Evolutionary conservation across 495 filamentous ascomycete genomes (phyloP).

Genomic region (Pyrenula massariospora): DNA sequence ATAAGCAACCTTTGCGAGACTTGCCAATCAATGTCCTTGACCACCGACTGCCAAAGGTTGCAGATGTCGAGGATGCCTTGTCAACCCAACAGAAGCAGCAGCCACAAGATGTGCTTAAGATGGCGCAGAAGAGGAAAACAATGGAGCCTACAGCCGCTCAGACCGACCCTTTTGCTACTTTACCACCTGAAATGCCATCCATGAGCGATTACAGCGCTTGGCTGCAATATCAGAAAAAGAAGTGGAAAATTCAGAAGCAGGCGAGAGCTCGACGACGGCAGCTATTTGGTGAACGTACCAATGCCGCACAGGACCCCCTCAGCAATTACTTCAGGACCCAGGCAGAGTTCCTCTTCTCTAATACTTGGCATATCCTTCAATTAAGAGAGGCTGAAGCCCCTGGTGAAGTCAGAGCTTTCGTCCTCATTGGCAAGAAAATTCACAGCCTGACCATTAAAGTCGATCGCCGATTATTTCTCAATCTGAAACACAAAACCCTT

Average conservation of each 20-base stretch:
- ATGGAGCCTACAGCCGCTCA: constrained; percentile 51
- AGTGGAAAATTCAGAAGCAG: constrained; percentile 97
- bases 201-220: constrained; percentile 86
- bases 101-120: constrained; percentile 50
- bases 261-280: constrained; percentile 79
- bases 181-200: constrained; percentile 77
- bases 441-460: constrained; percentile 83
- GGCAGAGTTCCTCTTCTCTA: constrained; percentile 76
- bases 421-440: constrained; percentile 86
- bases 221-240: constrained; percentile 91
- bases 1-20: constrained; percentile 62
- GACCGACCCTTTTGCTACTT: constrained; percentile 67
- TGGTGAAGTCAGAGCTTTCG: constrained; percentile 77
- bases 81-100: constrained; percentile 57
- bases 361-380: constrained; percentile 91
- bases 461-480: constrained; percentile 79
- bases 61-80: constrained; percentile 83
- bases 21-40: constrained; percentile 57
- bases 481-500: constrained; percentile 73
- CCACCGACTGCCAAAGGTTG: constrained; percentile 39
- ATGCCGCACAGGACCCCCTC: constrained; percentile 56
- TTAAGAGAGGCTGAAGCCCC: constrained; percentile 67
- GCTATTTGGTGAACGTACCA: constrained; percentile 78
- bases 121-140: constrained; percentile 73
- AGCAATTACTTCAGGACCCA: constrained; percentile 84